Evolutionary conservation across 129 eudicot species (phyloP).

Genomic region (Helichrysum umbraculigerum): DNA sequence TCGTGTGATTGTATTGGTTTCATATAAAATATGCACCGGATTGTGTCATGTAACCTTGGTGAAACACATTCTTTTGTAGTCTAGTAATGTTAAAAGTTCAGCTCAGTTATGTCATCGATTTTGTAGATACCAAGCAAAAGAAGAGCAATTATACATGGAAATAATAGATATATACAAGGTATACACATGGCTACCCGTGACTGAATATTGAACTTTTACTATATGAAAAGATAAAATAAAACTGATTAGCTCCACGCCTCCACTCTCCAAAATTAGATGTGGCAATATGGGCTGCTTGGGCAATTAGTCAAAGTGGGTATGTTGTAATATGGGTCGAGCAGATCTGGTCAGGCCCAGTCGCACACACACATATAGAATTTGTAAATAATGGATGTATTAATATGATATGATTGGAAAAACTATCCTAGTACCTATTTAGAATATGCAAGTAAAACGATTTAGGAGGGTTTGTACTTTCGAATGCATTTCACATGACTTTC

Average conservation of each 20-base stretch:
- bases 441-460: too few relatives aligned
- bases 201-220: neutral
- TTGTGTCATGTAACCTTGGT: neutral
- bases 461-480: too few relatives aligned
- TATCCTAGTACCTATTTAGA: too few relatives aligned
- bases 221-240: neutral
- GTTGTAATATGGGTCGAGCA: too few relatives aligned
- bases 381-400: too few relatives aligned
- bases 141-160: neutral
- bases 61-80: neutral
- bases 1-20: conserved; percentile 23
- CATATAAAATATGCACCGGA: conserved; percentile 12
- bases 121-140: neutral
- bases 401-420: too few relatives aligned
- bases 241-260: neutral
- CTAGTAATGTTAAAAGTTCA: neutral
- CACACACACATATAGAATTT: too few relatives aligned
- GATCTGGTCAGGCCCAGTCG: too few relatives aligned
- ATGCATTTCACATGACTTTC: too few relatives aligned
- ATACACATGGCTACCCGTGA: neutral
- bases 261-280: neutral
- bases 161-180: neutral
- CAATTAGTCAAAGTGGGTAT: too few relatives aligned
- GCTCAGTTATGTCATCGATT: neutral
- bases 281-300: neutral